Percentiles rank a stretch among this genome's conserved stretches.
phyloP scores from a whole-genome alignment of 345 rosid species.

The Lumnitzera littorea region DNA sequence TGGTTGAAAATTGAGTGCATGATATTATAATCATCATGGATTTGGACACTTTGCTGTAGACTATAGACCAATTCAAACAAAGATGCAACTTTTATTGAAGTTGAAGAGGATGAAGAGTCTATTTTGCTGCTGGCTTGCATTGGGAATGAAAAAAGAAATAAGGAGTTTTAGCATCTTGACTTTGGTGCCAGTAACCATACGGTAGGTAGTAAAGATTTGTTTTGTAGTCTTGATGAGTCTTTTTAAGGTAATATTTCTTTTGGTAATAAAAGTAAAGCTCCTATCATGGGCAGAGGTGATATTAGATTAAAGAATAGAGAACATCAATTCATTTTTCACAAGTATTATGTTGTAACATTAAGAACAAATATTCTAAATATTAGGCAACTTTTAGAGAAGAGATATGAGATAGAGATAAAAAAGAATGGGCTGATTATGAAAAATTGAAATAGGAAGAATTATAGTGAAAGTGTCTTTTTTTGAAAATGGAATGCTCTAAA shows the following conservation, averaged over 20 bases:
- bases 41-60: neutral
- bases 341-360: neutral
- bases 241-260: neutral
- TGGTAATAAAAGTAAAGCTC: slow-evolving; percentile 7
- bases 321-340: neutral
- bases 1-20: neutral
- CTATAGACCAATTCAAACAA: neutral
- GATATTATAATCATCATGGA: neutral
- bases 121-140: neutral
- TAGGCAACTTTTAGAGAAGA: neutral
- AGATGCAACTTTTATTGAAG: neutral
- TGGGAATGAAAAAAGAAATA: neutral
- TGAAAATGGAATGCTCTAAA: neutral
- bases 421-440: neutral
- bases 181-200: neutral
- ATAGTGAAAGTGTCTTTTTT: neutral
- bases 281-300: neutral
- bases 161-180: slow-evolving; percentile 4
- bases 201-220: neutral
- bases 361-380: neutral
- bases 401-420: neutral
- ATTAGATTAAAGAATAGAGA: neutral
- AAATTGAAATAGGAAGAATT: neutral
- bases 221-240: slow-evolving; percentile 1
- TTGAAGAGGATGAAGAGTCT: neutral